These are phyloP conservation scores for Phytophthora boehmeriae DNA, from an alignment of 352 stramenopile genomes.

Conservation along the genomic window DNA sequence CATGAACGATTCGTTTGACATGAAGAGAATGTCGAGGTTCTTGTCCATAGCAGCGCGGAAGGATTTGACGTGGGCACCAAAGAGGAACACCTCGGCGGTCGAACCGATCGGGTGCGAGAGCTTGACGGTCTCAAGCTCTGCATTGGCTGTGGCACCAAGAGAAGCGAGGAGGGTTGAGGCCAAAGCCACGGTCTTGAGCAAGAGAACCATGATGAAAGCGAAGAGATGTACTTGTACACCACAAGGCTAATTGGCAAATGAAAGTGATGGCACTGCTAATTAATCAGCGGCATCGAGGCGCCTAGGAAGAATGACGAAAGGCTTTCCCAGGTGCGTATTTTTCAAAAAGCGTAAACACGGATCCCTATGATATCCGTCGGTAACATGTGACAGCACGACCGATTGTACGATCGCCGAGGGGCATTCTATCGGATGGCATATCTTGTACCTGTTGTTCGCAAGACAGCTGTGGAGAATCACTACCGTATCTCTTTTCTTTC, in stretches of 20 bases:
- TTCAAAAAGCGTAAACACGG: neutral
- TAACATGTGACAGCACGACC: neutral
- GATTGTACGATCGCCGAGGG: neutral
- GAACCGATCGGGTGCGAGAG: conserved; percentile 60
- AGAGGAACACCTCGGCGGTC: conserved; percentile 60
- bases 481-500: too few species aligned
- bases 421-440: neutral
- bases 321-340: too few species aligned
- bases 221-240: conserved; percentile 7
- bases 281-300: neutral
- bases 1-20: conserved; percentile 71
- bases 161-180: conserved; percentile 23
- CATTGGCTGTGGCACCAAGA: conserved; percentile 5
- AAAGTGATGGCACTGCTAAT: neutral
- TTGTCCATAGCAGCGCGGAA: conserved; percentile 36
- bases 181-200: conserved; percentile 26
- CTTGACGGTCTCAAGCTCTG: conserved; percentile 53
- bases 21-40: conserved; percentile 69
- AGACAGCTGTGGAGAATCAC: neutral
- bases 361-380: neutral
- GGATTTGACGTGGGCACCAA: conserved; percentile 73
- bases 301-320: too few species aligned
- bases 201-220: conserved; percentile 14
- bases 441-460: neutral
- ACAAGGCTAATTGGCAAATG: conserved; percentile 29